Conservation (phyloP, 2,329 filamentous ascomycete genomes). For the Colletotrichum tabaci region DNA sequence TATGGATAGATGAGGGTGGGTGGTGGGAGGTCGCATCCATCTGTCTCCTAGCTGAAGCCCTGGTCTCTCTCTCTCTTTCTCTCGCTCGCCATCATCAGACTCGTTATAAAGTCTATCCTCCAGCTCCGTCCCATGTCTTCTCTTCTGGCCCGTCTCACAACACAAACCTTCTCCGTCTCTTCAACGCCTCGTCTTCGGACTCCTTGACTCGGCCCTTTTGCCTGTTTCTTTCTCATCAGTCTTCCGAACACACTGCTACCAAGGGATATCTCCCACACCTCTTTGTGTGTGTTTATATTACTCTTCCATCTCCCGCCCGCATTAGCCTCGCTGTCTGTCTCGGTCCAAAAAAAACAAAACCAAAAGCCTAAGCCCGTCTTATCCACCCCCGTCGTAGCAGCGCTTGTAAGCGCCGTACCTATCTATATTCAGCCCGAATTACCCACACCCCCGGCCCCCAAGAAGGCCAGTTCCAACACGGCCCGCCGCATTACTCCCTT, state of each 20-base stretch:
- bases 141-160: conserved; percentile 18
- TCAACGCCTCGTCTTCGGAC: not conserved
- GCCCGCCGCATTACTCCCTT: conserved; percentile 31
- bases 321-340: conserved; percentile 34
- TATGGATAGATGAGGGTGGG: conserved; percentile 27
- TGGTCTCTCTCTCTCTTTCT: not conserved
- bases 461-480: conserved; percentile 11
- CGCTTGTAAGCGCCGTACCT: conserved; percentile 42
- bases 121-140: conserved; percentile 22
- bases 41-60: not conserved
- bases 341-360: conserved; percentile 14
- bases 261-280: not conserved
- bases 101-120: conserved; percentile 36
- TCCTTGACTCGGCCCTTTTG: conserved; percentile 8
- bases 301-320: conserved; percentile 31
- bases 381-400: conserved; percentile 10
- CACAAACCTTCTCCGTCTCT: conserved; percentile 10
- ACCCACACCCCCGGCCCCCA: conserved; percentile 26
- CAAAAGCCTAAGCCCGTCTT: not conserved
- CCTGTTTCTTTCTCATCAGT: not conserved
- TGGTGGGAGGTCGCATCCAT: conserved; percentile 9
- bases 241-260: not conserved
- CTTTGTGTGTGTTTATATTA: not conserved
- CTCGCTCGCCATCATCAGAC: not conserved
- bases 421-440: conserved; percentile 37